A percentile compares a stretch with the other conserved stretches of the same genome.
Evolutionary conservation across 2,329 filamentous ascomycete species (phyloP).

Genomic region (Xenosphaeropsis pyriputrescens): DNA sequence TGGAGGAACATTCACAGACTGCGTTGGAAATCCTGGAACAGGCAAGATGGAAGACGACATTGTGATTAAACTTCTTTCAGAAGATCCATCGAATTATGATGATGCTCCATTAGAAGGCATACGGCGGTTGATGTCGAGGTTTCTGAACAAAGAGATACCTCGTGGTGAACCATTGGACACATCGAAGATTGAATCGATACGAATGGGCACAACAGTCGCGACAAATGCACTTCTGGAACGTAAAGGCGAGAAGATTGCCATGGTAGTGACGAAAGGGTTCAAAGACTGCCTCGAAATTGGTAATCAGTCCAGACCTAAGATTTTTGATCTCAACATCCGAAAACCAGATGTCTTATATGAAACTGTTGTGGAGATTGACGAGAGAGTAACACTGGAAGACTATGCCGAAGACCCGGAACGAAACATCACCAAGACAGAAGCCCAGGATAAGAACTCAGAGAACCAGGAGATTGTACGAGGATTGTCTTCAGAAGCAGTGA

Average conservation of each 20-base stretch:
- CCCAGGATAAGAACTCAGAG: slow-evolving; percentile 29
- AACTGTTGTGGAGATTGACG: slow-evolving; percentile 75
- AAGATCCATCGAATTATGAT: slow-evolving; percentile 79
- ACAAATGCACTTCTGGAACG: slow-evolving; percentile 84
- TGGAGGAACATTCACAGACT: slow-evolving; percentile 87
- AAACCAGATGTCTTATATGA: slow-evolving; percentile 83
- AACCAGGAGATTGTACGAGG: slow-evolving; percentile 50
- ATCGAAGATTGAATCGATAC: slow-evolving; percentile 71
- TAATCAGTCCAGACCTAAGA: slow-evolving; percentile 77
- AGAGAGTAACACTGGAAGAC: slow-evolving; percentile 81
- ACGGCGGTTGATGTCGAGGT: slow-evolving; percentile 67
- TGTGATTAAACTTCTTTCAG: slow-evolving; percentile 77
- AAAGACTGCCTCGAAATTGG: slow-evolving; percentile 79
- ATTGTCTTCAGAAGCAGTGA: slow-evolving; percentile 59
- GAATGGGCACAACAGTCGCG: slow-evolving; percentile 91
- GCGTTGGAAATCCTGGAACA: slow-evolving; percentile 64
- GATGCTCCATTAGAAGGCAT: slow-evolving; percentile 90
- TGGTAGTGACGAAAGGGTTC: slow-evolving; percentile 81
- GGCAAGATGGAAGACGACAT: slow-evolving; percentile 60
- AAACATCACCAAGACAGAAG: slow-evolving; percentile 35
- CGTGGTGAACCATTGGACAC: slow-evolving; percentile 72
- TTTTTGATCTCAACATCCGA: slow-evolving; percentile 78
- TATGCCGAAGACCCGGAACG: slow-evolving; percentile 77
- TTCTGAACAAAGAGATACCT: slow-evolving; percentile 61
- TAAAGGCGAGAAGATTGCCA: slow-evolving; percentile 77